Evolutionary conservation across 306 rosid genomes (phyloP), one percentile per base, ranked within the genome.

Genomic region (Delonix regia): DNA sequence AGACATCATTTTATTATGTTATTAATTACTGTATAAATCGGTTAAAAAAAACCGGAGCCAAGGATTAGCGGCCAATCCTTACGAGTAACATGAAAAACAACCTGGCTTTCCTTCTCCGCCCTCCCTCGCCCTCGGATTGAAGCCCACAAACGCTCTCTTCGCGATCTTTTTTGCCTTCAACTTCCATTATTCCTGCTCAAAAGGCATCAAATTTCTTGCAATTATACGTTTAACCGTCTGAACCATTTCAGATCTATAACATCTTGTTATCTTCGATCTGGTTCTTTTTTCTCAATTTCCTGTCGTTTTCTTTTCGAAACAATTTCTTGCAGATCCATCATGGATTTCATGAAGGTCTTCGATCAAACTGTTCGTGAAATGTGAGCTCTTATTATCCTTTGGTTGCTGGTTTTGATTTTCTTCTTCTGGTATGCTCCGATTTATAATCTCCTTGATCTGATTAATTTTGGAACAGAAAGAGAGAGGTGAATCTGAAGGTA

Each of bases 281-380:
- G 60, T 16, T 10, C 66, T 15, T 62, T 24, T 30, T 71, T 22
- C 42, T 69, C 13, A 47, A 3, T 21, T 56, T 74, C 70, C 33
- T 25, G 24, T 56, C 33, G 30, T 69, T 12, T 24, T 52, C 1
- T 1, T 27, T 9, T 45, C 30, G 15, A 22, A 41, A 74, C 19
- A 14, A 25, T 61, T 60, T 53, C 76, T 71, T 69, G 81, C 88
- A 84, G 90, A 92, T 88, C 88, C 81, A 67, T 71, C 86, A 96
- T 96, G 99, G 99, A 96, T 96, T 93, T 96, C 85, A 93, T 96
- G 96, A 96, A 96, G 92, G 99, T 90, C 41, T 73, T 96, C 85
- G 99, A 96, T 91, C 99, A 96, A 83, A 96, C 99, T 33, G 99
- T 96, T 82, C 96, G 98, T 78, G 99, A 96, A 96, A 91, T 96